Evolutionary conservation across 345 rosid species (phyloP).

Genomic region (Dovyalis caffra): DNA sequence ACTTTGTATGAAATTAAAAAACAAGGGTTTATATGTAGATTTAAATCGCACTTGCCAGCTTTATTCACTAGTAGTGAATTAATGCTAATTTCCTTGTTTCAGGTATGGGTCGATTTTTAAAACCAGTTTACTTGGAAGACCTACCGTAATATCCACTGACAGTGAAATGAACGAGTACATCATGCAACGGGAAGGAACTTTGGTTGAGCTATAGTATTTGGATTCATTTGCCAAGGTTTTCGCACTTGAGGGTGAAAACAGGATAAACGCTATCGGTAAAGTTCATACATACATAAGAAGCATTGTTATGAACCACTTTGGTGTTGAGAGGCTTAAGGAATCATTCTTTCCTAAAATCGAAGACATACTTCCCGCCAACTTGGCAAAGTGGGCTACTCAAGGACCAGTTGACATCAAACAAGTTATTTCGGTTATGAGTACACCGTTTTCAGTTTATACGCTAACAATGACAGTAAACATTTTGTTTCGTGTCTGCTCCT

Average conservation of each 20-base stretch:
- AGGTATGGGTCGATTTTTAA: conserved; percentile 24
- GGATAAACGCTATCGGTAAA: neutral
- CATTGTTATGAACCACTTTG: conserved; percentile 13
- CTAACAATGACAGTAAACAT: neutral
- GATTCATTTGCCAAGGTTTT: conserved; percentile 18
- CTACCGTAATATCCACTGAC: conserved; percentile 22
- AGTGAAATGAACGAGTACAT: conserved; percentile 21
- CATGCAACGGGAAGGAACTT: conserved; percentile 16
- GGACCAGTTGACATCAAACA: neutral
- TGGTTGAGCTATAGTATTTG: conserved; percentile 17
- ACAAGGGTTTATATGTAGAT: neutral
- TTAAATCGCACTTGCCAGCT: neutral
- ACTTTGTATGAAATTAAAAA: neutral
- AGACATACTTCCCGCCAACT: conserved; percentile 7
- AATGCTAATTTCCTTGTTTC: neutral
- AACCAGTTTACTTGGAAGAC: neutral
- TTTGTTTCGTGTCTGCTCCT: neutral
- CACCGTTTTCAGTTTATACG: too few species aligned
- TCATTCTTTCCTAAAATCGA: conserved; percentile 19
- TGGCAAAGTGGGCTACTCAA: neutral
- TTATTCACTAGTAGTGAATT: neutral
- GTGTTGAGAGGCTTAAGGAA: conserved; percentile 18
- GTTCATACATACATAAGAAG: conserved; percentile 19
- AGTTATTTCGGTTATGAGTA: neutral
- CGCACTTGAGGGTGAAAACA: conserved; percentile 9